A percentile compares a stretch with the other conserved stretches of the same genome.
Evolutionary conservation across 257 asterid species (phyloP).

Genomic region (Henckelia pumila): DNA sequence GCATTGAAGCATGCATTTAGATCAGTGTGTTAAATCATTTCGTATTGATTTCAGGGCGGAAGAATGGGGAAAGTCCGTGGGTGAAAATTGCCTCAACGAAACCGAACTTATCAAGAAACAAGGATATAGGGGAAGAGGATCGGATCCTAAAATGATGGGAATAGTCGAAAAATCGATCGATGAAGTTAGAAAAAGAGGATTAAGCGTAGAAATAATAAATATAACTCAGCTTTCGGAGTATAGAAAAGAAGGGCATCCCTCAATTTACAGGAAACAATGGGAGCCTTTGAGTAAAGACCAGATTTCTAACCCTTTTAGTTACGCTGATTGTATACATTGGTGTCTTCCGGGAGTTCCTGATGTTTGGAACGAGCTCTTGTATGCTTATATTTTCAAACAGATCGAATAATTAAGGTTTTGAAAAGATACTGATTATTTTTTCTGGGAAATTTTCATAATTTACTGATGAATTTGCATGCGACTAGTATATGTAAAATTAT

Average conservation of each 20-base stretch:
- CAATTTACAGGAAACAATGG: conserved; percentile 75
- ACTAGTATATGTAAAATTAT: too few relatives aligned
- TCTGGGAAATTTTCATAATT: too few relatives aligned
- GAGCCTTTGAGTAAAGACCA: conserved; percentile 57
- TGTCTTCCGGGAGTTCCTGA: conserved; percentile 97
- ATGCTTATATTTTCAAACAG: conserved; percentile 42
- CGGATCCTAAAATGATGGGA: conserved; percentile 78
- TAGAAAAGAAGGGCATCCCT: conserved; percentile 87
- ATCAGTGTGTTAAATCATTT: neutral
- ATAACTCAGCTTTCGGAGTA: conserved; percentile 80
- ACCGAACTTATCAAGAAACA: conserved; percentile 45
- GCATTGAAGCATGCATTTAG: too few relatives aligned
- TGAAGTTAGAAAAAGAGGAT: conserved; percentile 47
- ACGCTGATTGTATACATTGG: conserved; percentile 91
- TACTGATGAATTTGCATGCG: too few relatives aligned
- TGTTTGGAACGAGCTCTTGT: conserved; percentile 80
- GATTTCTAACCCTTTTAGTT: conserved; percentile 45
- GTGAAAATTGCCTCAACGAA: conserved; percentile 58
- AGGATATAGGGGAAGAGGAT: conserved; percentile 58
- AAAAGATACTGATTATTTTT: too few relatives aligned
- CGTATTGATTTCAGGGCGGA: conserved; percentile 49
- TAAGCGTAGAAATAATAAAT: conserved; percentile 60
- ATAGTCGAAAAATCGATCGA: conserved; percentile 51
- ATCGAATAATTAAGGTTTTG: too few relatives aligned
- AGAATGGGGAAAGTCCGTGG: conserved; percentile 62